Evolutionary conservation across 2,329 filamentous ascomycete species (phyloP).

Genomic region (Colletotrichum sublineola): DNA sequence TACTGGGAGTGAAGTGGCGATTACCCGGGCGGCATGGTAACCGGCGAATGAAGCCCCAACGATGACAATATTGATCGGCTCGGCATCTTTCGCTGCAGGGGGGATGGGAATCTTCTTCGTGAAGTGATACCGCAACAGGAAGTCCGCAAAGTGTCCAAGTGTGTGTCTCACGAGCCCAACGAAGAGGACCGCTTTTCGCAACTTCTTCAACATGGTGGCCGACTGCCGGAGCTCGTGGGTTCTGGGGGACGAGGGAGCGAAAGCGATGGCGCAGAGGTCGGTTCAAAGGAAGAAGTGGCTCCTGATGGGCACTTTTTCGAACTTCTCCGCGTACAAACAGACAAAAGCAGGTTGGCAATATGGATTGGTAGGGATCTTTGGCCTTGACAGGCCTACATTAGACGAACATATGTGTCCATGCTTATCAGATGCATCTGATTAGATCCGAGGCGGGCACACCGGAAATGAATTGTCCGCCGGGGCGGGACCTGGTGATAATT

Average conservation of each 20-base stretch:
- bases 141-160: constrained; percentile 37
- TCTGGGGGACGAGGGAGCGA: background rate
- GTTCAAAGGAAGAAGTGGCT: too few species aligned
- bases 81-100: constrained; percentile 35
- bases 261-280: background rate
- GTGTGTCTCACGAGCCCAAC: constrained; percentile 48
- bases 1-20: constrained; percentile 63
- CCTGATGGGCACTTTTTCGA: background rate
- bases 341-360: background rate
- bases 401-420: constrained; percentile 1
- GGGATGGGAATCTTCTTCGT: constrained; percentile 36
- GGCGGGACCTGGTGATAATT: background rate
- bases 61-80: constrained; percentile 64
- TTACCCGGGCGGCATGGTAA: constrained; percentile 60
- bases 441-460: constrained; percentile 36
- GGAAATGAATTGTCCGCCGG: background rate
- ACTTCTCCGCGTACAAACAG: background rate
- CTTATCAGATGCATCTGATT: constrained; percentile 55
- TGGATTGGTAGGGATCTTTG: background rate
- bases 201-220: constrained; percentile 42
- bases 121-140: constrained; percentile 37
- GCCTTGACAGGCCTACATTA: constrained; percentile 10
- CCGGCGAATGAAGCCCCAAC: constrained; percentile 72
- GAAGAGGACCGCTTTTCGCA: constrained; percentile 50
- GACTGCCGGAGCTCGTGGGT: background rate